Conservation (phyloP, 1,139 yeast genomes). For the Lodderomyces beijingensis region DNA sequence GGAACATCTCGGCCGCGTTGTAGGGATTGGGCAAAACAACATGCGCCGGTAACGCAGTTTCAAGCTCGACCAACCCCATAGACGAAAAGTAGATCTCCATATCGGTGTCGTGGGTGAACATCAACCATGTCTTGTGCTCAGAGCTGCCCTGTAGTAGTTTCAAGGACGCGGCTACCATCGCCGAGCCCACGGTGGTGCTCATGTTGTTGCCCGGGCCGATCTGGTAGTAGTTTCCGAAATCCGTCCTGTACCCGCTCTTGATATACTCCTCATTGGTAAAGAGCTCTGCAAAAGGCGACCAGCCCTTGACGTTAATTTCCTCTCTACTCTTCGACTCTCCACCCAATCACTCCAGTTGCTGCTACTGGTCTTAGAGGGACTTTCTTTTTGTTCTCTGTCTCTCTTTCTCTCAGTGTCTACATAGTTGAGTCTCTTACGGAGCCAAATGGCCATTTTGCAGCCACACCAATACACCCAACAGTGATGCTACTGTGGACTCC, state of each 20-base stretch:
- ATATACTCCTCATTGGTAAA: slow-evolving; percentile 49
- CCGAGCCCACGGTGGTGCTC: slow-evolving; percentile 43
- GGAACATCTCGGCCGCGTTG: slow-evolving; percentile 42
- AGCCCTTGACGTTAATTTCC: slow-evolving; percentile 50
- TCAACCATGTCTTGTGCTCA: slow-evolving; percentile 35
- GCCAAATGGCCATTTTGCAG: no score
- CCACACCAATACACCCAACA: no score
- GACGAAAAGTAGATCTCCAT: slow-evolving; percentile 45
- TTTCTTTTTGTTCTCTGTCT: no score
- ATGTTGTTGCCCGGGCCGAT: slow-evolving; percentile 48
- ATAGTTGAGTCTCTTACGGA: no score
- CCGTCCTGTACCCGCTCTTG: slow-evolving; percentile 30
- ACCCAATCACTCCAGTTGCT: no score
- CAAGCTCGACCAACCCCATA: slow-evolving; percentile 41
- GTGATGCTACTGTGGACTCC: no score
- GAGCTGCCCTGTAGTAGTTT: slow-evolving; percentile 25
- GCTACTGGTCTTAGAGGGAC: no score
- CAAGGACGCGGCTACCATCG: slow-evolving; percentile 46
- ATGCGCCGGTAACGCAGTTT: slow-evolving; percentile 15
- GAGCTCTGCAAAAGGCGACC: slow-evolving; percentile 44
- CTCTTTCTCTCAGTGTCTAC: no score
- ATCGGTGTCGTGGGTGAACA: slow-evolving; percentile 57
- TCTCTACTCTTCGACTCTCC: no score
- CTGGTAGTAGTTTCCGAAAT: slow-evolving; percentile 43
- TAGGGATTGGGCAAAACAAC: slow-evolving; percentile 37